Conservation (phyloP, 192 early-diverging fungal species). For the Umbelopsis ramanniana region DNA sequence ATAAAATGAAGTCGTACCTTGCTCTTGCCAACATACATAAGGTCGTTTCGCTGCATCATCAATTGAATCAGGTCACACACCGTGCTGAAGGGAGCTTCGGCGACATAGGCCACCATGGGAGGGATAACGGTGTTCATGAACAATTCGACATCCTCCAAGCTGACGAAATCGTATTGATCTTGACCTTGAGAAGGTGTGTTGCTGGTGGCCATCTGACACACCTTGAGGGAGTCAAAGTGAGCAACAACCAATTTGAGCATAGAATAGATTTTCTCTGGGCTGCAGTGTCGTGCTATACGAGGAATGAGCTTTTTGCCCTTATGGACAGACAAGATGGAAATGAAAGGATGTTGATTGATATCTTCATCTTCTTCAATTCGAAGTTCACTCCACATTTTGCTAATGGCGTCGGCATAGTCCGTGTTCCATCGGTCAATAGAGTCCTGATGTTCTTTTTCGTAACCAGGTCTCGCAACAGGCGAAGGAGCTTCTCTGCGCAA, state of each 20-base stretch:
- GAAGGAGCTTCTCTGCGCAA: conserved; percentile 73
- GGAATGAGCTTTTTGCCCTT: conserved; percentile 94
- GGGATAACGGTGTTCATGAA: conserved; percentile 93
- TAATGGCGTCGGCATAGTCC: conserved; percentile 50
- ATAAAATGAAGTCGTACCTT: conserved; percentile 43
- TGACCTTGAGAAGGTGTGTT: conserved; percentile 32
- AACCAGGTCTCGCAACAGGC: conserved; percentile 48
- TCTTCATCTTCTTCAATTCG: background rate
- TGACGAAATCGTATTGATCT: conserved; percentile 32
- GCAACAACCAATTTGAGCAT: conserved; percentile 78
- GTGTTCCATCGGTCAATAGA: conserved; percentile 47
- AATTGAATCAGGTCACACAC: conserved; percentile 81
- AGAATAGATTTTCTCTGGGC: conserved; percentile 77
- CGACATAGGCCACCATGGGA: conserved; percentile 75
- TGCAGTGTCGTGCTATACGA: conserved; percentile 77
- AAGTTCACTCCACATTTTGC: conserved; percentile 66
- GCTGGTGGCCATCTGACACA: conserved; percentile 57
- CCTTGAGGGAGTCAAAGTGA: conserved; percentile 74
- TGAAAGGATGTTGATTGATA: conserved; percentile 78
- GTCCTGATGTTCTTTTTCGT: conserved; percentile 56
- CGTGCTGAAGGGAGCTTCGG: conserved; percentile 82
- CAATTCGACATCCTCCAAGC: conserved; percentile 75
- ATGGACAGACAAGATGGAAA: conserved; percentile 77
- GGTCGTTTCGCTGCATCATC: conserved; percentile 89
- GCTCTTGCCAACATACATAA: conserved; percentile 83